A percentile compares a stretch with the other conserved stretches of the same genome.
Conservation (phyloP, 805 yeast species). For the Candida qinlingensis region DNA sequence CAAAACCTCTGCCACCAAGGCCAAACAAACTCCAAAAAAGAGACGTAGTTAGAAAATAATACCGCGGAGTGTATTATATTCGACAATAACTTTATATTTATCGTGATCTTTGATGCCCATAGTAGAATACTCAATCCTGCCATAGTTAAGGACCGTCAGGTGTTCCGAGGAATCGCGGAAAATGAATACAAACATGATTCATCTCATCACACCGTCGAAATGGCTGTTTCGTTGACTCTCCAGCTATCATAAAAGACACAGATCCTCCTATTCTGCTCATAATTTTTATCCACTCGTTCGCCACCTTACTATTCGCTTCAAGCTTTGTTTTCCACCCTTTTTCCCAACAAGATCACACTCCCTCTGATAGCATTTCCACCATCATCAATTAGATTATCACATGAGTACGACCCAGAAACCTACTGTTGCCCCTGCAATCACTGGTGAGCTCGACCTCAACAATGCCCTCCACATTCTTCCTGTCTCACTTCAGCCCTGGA, state of each 20-base stretch:
- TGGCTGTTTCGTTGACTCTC: not conserved
- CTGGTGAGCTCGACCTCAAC: conserved; percentile 44
- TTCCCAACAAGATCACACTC: too few species aligned
- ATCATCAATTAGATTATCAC: not conserved
- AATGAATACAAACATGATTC: not conserved
- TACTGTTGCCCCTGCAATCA: conserved; percentile 45
- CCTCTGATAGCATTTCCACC: not conserved
- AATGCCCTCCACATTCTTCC: conserved; percentile 49
- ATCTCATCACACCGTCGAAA: not conserved
- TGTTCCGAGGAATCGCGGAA: too few species aligned
- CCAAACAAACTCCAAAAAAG: conserved; percentile 11
- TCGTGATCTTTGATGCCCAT: too few species aligned
- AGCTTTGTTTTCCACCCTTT: too few species aligned
- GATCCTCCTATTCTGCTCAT: too few species aligned
- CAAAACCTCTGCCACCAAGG: conserved; percentile 2
- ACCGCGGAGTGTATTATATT: not conserved
- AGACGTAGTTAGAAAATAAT: conserved; percentile 3
- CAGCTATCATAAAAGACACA: too few species aligned
- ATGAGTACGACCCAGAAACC: conserved; percentile 13
- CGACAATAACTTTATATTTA: too few species aligned
- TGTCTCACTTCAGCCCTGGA: conserved; percentile 40
- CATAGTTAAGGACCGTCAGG: too few species aligned
- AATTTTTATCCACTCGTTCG: too few species aligned
- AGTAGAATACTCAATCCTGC: too few species aligned
- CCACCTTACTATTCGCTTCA: too few species aligned